Evolutionary conservation across 495 filamentous ascomycete species (phyloP), one percentile per base, ranked within the genome.

Genomic region (Pseudoneurospora amorphoporcata): DNA sequence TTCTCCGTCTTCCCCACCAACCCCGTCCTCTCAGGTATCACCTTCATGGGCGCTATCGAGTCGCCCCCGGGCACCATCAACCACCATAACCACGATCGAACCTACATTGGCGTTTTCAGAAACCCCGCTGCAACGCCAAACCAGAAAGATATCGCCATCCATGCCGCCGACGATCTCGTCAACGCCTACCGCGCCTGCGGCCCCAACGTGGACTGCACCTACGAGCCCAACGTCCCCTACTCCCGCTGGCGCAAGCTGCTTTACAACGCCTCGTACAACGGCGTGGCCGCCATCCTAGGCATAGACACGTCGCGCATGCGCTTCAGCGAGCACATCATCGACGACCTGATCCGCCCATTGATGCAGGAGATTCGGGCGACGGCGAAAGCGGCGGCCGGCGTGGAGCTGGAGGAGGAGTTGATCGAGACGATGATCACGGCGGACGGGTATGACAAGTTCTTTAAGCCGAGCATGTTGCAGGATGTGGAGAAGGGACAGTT

Each of bases 181-280:
- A 68, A 80, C 10, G 76, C 86, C 6, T 86, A 87, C 69, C 74
- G 68, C 9, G 71, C 80, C 2, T 75, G 78, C n/a, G 75, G 82
- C 9, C 78, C 81, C 42, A 47, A 38, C 1, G 73, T 75, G 16
- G 72, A 79, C 12, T 73, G 74, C 41, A 40, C 75, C 4, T 81
- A 79, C 71, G 71, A 77, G 1, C 70, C 75, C 0, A 76, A 88
- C 71, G 83, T 88, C 0, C 71, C 70, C 0, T 78, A 74, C 23
- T 70, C 76, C 2, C 78, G 87, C 16, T 90, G 86, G 87, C 72
- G 79, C 7, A 89, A 88, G 77, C 78, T 87, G 35, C 74, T 86
- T 0, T 87, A 84, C 72, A 88, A 87, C 72, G 82, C 82, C 0
- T 83, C 76, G 8, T 84, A 80, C 73, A 88, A 87, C 70, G 75